Conservation (phyloP, 2,329 filamentous ascomycete species). For the Aspergillus sp. region DNA sequence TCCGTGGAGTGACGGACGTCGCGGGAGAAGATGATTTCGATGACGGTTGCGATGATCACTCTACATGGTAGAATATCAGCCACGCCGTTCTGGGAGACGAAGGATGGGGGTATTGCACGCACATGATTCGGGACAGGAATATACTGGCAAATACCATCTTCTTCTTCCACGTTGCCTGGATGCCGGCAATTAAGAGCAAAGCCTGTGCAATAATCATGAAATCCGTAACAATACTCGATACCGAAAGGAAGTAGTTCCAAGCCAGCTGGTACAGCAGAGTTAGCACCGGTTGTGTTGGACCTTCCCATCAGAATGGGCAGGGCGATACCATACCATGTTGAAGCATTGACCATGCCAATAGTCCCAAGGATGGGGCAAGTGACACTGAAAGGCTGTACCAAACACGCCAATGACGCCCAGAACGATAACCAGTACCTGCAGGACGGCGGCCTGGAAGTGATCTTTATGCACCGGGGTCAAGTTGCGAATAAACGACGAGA, state of each 20-base stretch:
- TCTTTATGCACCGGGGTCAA: too few species aligned
- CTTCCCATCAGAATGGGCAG: neutral
- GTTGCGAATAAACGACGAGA: too few species aligned
- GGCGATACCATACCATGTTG: neutral
- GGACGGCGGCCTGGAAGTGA: too few species aligned
- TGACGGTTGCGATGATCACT: slow-evolving; percentile 14
- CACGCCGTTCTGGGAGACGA: neutral
- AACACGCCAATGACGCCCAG: too few species aligned
- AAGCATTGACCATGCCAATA: neutral
- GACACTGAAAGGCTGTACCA: too few species aligned
- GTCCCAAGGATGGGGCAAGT: too few species aligned
- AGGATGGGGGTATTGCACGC: neutral
- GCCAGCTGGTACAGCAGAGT: slow-evolving; percentile 5
- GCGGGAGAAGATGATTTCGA: slow-evolving; percentile 12
- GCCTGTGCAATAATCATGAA: slow-evolving; percentile 20
- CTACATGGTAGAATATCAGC: slow-evolving; percentile 2
- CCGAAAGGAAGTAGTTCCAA: slow-evolving; percentile 17
- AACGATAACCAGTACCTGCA: too few species aligned
- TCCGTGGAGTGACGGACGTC: slow-evolving; percentile 8
- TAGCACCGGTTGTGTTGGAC: neutral
- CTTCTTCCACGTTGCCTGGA: slow-evolving; percentile 18
- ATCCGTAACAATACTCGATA: slow-evolving; percentile 21
- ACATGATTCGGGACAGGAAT: slow-evolving; percentile 21
- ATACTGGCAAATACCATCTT: slow-evolving; percentile 20
- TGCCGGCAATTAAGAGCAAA: slow-evolving; percentile 17